Percentiles rank a stretch among this genome's conserved stretches.
phyloP scores from a whole-genome alignment of 306 rosid genomes.

The Medicago ruthenica region DNA sequence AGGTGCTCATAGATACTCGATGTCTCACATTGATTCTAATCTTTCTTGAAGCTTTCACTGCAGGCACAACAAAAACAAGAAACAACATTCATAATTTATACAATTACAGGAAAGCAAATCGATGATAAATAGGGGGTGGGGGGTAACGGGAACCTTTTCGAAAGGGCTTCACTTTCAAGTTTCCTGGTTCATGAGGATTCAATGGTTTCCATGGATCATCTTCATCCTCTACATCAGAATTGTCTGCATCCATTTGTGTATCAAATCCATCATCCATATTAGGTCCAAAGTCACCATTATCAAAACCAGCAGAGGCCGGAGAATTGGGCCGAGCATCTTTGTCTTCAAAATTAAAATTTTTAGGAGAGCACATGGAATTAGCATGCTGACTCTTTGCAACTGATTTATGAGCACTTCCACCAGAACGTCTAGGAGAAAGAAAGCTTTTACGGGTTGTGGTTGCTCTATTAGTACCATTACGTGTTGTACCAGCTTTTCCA shows the following conservation, averaged over 20 bases:
- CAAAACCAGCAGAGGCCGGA: constrained; percentile 54
- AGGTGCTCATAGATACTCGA: constrained; percentile 48
- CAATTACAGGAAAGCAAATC: constrained; percentile 14
- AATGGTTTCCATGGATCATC: constrained; percentile 92
- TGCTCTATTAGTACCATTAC: constrained; percentile 57
- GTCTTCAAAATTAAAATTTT: constrained; percentile 46
- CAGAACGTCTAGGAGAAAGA: constrained; percentile 70
- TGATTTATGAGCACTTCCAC: constrained; percentile 66
- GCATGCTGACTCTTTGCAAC: constrained; percentile 60
- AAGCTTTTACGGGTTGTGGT: constrained; percentile 59
- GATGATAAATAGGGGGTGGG: neutral
- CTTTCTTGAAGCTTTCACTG: constrained; percentile 66
- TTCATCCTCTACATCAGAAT: constrained; percentile 58
- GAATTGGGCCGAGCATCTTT: constrained; percentile 51
- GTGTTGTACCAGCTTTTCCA: constrained; percentile 51
- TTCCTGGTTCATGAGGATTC: constrained; percentile 94
- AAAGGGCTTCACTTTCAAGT: constrained; percentile 80
- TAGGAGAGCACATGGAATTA: constrained; percentile 54
- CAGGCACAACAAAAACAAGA: constrained; percentile 34
- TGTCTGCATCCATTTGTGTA: constrained; percentile 55
- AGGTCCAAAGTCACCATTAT: constrained; percentile 49
- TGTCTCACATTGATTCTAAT: constrained; percentile 40
- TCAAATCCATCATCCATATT: constrained; percentile 65
- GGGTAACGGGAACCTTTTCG: constrained; percentile 67
- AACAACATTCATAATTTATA: constrained; percentile 8